Percentiles rank a stretch among this genome's conserved stretches.
Evolutionary conservation across 495 filamentous ascomycete species (phyloP).

Genomic region (Podospora appendiculata): DNA sequence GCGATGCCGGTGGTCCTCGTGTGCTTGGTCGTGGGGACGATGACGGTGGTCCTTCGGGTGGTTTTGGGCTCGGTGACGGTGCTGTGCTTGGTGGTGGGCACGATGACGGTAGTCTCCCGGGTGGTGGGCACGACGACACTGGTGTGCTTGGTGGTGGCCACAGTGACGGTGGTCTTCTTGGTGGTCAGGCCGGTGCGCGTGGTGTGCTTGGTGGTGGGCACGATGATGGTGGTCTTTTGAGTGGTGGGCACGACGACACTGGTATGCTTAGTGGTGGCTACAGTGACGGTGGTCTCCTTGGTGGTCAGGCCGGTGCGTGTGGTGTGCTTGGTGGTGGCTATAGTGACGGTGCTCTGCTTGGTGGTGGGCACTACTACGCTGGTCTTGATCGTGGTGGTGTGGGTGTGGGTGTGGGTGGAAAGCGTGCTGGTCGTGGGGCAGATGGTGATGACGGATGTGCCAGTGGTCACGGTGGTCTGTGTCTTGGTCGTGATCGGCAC

Average conservation of each 20-base stretch:
- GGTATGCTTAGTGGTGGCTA: too few species aligned
- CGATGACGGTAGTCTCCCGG: too few species aligned
- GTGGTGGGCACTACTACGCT: not conserved
- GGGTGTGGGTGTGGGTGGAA: not conserved
- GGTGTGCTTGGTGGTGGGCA: too few species aligned
- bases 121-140: too few species aligned
- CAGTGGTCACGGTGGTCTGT: slow-evolving; percentile 2
- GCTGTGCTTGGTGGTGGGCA: too few species aligned
- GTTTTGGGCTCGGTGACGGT: not conserved
- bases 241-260: not conserved
- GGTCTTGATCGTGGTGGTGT: not conserved
- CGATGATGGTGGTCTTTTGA: not conserved
- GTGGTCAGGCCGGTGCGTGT: too few species aligned
- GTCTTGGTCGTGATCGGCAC: not conserved
- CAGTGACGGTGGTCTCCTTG: too few species aligned
- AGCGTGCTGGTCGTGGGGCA: slow-evolving; percentile 1
- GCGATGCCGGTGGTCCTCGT: not conserved
- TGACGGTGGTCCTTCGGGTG: not conserved
- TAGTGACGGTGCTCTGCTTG: not conserved
- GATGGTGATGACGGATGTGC: slow-evolving; percentile 1
- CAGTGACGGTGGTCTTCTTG: not conserved
- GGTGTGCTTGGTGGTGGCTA: not conserved
- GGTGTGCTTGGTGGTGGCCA: not conserved
- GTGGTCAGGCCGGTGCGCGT: not conserved
- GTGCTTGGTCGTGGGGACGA: too few species aligned